phyloP scores from a whole-genome alignment of 805 yeast species.

The Hanseniaspora lindneri region DNA sequence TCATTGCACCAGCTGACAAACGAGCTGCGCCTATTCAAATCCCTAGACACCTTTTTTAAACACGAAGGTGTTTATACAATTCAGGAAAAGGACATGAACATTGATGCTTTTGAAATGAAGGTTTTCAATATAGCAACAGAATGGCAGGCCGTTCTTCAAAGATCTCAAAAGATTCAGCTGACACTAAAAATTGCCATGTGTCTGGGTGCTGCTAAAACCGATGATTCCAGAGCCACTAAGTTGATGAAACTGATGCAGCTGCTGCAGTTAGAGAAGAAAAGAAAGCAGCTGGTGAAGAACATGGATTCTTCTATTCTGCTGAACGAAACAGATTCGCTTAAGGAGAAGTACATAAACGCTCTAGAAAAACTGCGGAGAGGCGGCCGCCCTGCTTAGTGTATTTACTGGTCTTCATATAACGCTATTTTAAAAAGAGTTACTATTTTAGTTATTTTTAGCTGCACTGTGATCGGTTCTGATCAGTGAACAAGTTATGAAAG shows the following conservation, averaged over 20 bases:
- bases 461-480: no score
- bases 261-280: neutral
- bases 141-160: constrained; percentile 2
- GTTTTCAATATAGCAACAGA: neutral
- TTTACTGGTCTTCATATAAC: no score
- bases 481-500: no score
- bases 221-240: neutral
- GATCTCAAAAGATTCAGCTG: constrained; percentile 7
- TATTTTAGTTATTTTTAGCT: no score
- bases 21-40: neutral
- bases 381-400: no score
- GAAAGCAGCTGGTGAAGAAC: neutral
- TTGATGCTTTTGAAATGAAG: neutral
- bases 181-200: neutral
- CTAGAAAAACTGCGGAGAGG: neutral
- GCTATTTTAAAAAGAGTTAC: no score
- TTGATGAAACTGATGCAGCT: neutral
- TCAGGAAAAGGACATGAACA: neutral
- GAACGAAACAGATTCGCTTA: neutral
- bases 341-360: neutral
- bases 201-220: neutral
- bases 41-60: neutral
- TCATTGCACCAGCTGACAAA: neutral
- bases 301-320: neutral
- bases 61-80: neutral